A percentile compares a stretch with the other conserved stretches of the same genome.
Conservation (phyloP, 306 rosid genomes). For the Astragalus glycyphyllos region DNA sequence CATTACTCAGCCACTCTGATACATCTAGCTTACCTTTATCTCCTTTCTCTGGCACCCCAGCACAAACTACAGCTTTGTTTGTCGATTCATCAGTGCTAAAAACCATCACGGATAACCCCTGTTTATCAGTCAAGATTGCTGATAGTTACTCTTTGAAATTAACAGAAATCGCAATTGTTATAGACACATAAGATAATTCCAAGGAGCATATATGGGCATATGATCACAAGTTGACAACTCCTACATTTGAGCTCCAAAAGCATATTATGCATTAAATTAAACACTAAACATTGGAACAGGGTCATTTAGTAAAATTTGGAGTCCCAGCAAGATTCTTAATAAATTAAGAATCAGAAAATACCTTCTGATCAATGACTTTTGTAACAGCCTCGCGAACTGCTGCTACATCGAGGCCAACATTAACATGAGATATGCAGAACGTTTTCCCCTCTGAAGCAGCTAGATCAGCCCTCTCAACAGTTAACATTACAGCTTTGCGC, state of each 20-base stretch:
- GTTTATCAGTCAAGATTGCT: conserved; percentile 47
- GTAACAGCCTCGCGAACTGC: conserved; percentile 99
- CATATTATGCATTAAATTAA: conserved; percentile 27
- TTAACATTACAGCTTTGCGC: conserved; percentile 70
- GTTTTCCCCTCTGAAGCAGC: conserved; percentile 73
- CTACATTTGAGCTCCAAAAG: not conserved
- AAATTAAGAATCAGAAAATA: conserved; percentile 37
- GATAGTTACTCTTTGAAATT: conserved; percentile 38
- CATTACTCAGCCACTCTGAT: conserved; percentile 83
- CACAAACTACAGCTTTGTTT: conserved; percentile 93
- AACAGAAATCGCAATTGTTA: conserved; percentile 15
- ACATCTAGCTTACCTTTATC: conserved; percentile 72
- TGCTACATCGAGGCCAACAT: conserved; percentile 86
- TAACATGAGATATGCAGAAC: conserved; percentile 75
- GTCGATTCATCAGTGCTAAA: conserved; percentile 84
- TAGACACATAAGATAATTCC: not conserved
- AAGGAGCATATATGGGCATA: conserved; percentile 15
- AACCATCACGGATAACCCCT: conserved; percentile 89
- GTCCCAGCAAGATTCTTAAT: conserved; percentile 16
- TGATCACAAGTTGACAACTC: conserved; percentile 11
- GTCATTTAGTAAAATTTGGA: conserved; percentile 21
- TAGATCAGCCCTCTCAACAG: conserved; percentile 72
- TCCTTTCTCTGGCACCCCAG: conserved; percentile 87
- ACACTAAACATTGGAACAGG: not conserved
- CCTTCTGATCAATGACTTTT: conserved; percentile 81